Percentiles rank a stretch among this genome's conserved stretches.
These are phyloP conservation scores for Ganoderma meredithae DNA, from an alignment of 1,284 basidiomycete genomes.

Conservation along the genomic window DNA sequence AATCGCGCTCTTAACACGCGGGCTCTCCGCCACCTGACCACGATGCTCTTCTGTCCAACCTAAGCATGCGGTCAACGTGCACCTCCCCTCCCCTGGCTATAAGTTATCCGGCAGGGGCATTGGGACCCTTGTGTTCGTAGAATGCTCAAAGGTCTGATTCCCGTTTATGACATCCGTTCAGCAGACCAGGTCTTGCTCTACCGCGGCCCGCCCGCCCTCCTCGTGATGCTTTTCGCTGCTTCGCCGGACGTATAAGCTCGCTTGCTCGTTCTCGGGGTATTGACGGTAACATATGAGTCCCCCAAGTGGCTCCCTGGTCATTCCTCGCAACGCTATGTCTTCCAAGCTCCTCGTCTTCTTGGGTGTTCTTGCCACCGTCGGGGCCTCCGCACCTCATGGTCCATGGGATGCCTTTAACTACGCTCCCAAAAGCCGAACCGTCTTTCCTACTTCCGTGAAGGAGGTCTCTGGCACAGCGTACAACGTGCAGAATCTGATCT, in stretches of 20 bases:
- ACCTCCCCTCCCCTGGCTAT: too few relatives aligned
- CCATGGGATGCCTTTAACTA: conserved; percentile 59
- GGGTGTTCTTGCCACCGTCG: conserved; percentile 14
- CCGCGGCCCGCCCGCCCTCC: conserved; percentile 27
- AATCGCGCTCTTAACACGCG: neutral
- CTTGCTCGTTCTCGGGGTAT: neutral
- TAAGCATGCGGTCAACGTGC: too few relatives aligned
- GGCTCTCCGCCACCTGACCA: conserved; percentile 9
- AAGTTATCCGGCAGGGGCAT: neutral
- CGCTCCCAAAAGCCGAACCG: conserved; percentile 49
- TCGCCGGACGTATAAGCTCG: conserved; percentile 4
- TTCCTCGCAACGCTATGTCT: conserved; percentile 15
- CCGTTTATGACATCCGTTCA: conserved; percentile 18
- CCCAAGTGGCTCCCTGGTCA: too few relatives aligned
- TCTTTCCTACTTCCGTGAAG: conserved; percentile 47
- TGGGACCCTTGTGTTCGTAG: neutral
- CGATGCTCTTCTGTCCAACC: neutral
- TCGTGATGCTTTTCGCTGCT: conserved; percentile 21
- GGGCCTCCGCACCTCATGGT: conserved; percentile 46
- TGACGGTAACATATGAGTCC: conserved; percentile 16
- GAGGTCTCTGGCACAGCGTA: conserved; percentile 43
- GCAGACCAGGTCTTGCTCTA: conserved; percentile 21
- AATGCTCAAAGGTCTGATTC: conserved; percentile 8
- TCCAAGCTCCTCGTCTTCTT: conserved; percentile 15
- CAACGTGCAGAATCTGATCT: conserved; percentile 43